phyloP scores from a whole-genome alignment of 1,139 yeast genomes.

The Taphrina communis region DNA sequence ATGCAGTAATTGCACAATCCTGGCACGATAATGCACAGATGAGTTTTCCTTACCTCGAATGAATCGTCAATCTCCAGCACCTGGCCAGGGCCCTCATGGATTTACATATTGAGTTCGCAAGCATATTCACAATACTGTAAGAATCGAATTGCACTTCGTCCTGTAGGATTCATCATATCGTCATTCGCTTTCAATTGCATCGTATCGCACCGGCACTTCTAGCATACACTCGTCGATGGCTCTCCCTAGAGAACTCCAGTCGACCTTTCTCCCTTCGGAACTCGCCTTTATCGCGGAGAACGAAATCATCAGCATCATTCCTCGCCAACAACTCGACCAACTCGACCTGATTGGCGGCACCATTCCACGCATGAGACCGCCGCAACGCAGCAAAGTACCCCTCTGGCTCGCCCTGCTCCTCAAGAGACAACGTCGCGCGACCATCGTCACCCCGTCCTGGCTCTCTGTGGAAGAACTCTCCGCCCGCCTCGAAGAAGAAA shows the following conservation, averaged over 20 bases:
- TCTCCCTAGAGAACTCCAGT: constrained; percentile 63
- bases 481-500: constrained; percentile 71
- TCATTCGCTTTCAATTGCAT: no score
- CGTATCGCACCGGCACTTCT: background rate
- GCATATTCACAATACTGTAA: no score
- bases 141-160: no score
- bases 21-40: no score
- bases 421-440: constrained; percentile 84
- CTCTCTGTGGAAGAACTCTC: constrained; percentile 64
- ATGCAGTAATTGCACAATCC: no score
- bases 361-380: constrained; percentile 60
- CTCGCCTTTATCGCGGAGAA: constrained; percentile 85
- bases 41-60: no score
- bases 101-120: no score
- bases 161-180: no score
- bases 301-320: constrained; percentile 71
- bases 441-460: constrained; percentile 88
- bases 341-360: constrained; percentile 68
- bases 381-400: constrained; percentile 75
- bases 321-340: constrained; percentile 71
- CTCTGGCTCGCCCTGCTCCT: constrained; percentile 86
- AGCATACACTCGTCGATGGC: constrained; percentile 58
- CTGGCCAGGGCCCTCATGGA: no score
- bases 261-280: constrained; percentile 75
- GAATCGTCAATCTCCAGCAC: no score